Evolutionary conservation across 768 basidiomycete genomes (phyloP), one percentile per base, ranked within the genome.

Genomic region (Tricholoma sp.): DNA sequence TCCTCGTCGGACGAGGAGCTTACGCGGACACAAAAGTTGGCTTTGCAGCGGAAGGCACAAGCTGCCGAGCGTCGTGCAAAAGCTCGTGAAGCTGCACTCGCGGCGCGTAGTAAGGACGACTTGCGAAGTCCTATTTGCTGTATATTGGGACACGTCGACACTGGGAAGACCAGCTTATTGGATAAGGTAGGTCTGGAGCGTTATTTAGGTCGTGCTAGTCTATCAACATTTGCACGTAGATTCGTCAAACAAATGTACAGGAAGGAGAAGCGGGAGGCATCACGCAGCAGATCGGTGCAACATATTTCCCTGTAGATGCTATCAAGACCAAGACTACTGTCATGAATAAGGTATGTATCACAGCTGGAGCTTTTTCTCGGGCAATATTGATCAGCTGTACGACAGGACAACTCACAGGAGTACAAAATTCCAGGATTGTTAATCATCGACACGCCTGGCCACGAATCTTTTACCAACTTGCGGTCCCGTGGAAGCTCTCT

Each of bases 241-340:
- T 99, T 69, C 94, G 97, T 63, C 96, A 98, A 88, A 98, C 96
- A 4, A 98, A 98, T 63, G 97, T 99, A 18, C 95, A 98, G 73
- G 97, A 98, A 69, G 97, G 97, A 54, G 97, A 99, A 82, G 97
- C 97, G 2, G 97, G 97, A 62, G 97, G 97, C 75, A 99, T 99
- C 71, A 99, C 97, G 0, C 97, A 98, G 72, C 97, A 99, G 71
- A 99, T 99, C 62, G 97, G 97, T 79, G 97, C 97, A 18, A 98
- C 97, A 0, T 99, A 95, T 78, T 98, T 99, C 85, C 97, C 97
- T 34, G 88, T 89, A 32, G 90, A 93, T 5, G 95, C 96, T 6
- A 97, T 99, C 72, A 84, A 86, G 73, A 82, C 82, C 39, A 98
- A 98, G 80, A 98, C 97, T 6, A 78, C 78, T 12, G 94, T 98